A percentile compares a stretch with the other conserved stretches of the same genome.
phyloP scores from a whole-genome alignment of 805 yeast genomes.

The Ogataea naganishii region DNA sequence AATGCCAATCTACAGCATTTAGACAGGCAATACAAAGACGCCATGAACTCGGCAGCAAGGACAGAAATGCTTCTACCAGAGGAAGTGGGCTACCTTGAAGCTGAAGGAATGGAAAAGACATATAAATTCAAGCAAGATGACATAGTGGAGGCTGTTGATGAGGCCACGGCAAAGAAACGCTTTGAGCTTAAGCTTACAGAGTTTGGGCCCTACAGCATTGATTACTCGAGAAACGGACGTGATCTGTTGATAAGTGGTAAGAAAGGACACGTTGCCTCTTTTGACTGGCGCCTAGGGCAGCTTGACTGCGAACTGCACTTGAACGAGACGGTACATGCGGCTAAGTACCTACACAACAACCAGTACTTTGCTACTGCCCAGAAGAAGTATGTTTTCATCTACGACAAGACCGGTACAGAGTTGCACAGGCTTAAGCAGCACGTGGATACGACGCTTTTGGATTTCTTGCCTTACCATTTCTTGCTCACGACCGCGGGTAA shows the following conservation, averaged over 20 bases:
- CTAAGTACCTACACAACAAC: slow-evolving; percentile 83
- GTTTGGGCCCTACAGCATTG: slow-evolving; percentile 79
- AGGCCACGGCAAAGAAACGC: slow-evolving; percentile 62
- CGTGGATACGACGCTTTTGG: slow-evolving; percentile 72
- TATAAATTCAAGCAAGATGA: slow-evolving; percentile 78
- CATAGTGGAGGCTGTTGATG: slow-evolving; percentile 67
- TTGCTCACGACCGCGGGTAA: slow-evolving; percentile 82
- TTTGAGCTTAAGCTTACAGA: slow-evolving; percentile 66
- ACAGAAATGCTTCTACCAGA: slow-evolving; percentile 83
- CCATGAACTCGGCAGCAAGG: slow-evolving; percentile 74
- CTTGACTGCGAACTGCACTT: slow-evolving; percentile 76
- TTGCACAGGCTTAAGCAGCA: slow-evolving; percentile 88
- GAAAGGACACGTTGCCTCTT: slow-evolving; percentile 91
- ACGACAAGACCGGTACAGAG: slow-evolving; percentile 87
- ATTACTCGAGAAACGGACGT: slow-evolving; percentile 85
- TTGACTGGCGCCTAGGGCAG: slow-evolving; percentile 90
- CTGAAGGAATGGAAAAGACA: slow-evolving; percentile 94
- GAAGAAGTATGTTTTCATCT: slow-evolving; percentile 86
- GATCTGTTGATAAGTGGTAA: slow-evolving; percentile 76
- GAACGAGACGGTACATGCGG: slow-evolving; percentile 86
- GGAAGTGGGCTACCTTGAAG: slow-evolving; percentile 78
- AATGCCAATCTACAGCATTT: slow-evolving; percentile 57
- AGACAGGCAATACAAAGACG: slow-evolving; percentile 68
- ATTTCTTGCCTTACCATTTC: slow-evolving; percentile 89
- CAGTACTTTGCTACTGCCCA: slow-evolving; percentile 96